Conservation (phyloP, 2,329 filamentous ascomycete genomes). For the Verticillium nubilum region DNA sequence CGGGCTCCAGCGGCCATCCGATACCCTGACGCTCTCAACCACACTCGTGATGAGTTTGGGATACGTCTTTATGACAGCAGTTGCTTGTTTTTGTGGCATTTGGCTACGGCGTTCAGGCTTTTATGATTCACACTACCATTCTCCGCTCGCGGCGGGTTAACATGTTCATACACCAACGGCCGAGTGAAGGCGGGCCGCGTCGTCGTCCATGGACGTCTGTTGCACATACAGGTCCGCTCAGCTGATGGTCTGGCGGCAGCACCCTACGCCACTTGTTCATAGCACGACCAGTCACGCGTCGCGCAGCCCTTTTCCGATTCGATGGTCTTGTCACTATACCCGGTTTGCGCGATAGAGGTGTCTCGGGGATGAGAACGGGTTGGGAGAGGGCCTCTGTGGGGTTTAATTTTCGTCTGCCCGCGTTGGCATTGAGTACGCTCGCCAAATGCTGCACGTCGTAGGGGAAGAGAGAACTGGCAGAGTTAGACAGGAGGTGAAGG, state of each 20-base stretch:
- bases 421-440: neutral
- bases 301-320: slow-evolving; percentile 27
- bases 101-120: slow-evolving; percentile 30
- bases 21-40: slow-evolving; percentile 14
- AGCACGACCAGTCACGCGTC: slow-evolving; percentile 17
- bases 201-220: neutral
- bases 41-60: slow-evolving; percentile 14
- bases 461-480: neutral
- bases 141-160: neutral
- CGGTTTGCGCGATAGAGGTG: slow-evolving; percentile 20
- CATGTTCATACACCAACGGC: neutral
- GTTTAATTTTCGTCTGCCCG: neutral
- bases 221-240: neutral
- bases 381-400: slow-evolving; percentile 17
- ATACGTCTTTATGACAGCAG: slow-evolving; percentile 17
- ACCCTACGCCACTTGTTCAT: slow-evolving; percentile 1
- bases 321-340: slow-evolving; percentile 35
- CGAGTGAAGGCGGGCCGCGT: neutral
- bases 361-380: slow-evolving; percentile 18
- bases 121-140: slow-evolving; percentile 7
- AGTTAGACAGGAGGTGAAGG: neutral
- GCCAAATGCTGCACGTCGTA: neutral
- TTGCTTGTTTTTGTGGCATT: slow-evolving; percentile 21
- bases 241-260: neutral
- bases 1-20: slow-evolving; percentile 40